A percentile compares a stretch with the other conserved stretches of the same genome.
Conservation (phyloP, 78 protist species). For the Dictyostelium citrinum region DNA sequence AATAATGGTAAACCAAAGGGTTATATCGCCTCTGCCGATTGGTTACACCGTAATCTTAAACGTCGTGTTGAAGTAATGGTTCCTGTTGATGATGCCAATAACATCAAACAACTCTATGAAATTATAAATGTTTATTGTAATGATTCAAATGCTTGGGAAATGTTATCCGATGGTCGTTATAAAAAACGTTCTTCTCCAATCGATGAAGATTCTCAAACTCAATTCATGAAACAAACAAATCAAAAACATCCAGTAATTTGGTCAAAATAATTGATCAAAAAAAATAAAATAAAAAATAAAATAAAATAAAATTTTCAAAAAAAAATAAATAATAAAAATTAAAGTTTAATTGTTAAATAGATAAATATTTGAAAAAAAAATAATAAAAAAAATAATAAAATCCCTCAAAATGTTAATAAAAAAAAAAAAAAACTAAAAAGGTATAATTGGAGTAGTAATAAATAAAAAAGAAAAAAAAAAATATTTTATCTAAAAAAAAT, state of each 20-base stretch:
- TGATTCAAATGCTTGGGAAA: conserved; percentile 68
- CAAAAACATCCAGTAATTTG: conserved; percentile 57
- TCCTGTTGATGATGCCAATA: conserved; percentile 54
- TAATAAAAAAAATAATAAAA: too few species aligned
- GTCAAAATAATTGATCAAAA: neutral
- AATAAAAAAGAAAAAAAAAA: too few species aligned
- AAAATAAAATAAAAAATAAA: too few species aligned
- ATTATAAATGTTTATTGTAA: conserved; percentile 45
- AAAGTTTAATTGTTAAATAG: too few species aligned
- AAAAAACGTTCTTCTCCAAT: conserved; percentile 35
- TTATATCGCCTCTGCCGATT: conserved; percentile 65
- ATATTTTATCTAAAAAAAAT: too few species aligned
- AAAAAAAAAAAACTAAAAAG: too few species aligned
- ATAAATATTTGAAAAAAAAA: too few species aligned
- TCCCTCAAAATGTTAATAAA: too few species aligned
- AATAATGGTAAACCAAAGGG: conserved; percentile 49
- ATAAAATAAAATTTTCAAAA: too few species aligned
- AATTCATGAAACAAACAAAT: conserved; percentile 10
- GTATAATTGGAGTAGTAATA: too few species aligned
- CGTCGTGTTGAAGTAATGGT: conserved; percentile 63
- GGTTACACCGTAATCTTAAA: conserved; percentile 65
- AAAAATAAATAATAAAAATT: too few species aligned
- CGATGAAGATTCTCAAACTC: conserved; percentile 37
- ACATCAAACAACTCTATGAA: conserved; percentile 32
- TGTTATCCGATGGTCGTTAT: conserved; percentile 72